Conservation (phyloP, 441 rosid species). For the Geranium incanum region DNA sequence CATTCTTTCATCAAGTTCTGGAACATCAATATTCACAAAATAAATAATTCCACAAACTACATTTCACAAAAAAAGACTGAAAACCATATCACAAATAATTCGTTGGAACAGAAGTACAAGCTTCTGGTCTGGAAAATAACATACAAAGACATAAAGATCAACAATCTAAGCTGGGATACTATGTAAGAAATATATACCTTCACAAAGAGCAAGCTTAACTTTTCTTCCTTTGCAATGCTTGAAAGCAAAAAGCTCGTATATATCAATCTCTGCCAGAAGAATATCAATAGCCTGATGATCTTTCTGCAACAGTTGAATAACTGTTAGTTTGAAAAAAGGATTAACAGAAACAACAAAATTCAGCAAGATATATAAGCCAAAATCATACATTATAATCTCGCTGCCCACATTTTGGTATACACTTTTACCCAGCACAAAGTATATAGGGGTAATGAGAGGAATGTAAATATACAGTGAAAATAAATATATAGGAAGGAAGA, state of each 20-base stretch:
- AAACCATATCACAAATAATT: slow-evolving; percentile 1
- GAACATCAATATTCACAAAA: slow-evolving; percentile 19
- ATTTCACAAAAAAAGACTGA: slow-evolving; percentile 11
- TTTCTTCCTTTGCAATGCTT: slow-evolving; percentile 97
- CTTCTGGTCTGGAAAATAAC: not conserved
- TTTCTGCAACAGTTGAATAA: slow-evolving; percentile 44
- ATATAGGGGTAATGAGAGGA: not conserved
- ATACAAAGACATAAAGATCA: slow-evolving; percentile 13
- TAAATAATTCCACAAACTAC: slow-evolving; percentile 12
- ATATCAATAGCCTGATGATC: slow-evolving; percentile 99
- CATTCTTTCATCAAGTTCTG: slow-evolving; percentile 99
- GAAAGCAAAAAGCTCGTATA: slow-evolving; percentile 97
- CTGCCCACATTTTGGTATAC: slow-evolving; percentile 2
- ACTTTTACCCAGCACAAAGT: not conserved
- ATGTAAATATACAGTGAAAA: not conserved
- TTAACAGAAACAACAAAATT: slow-evolving; percentile 1
- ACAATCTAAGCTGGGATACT: not conserved
- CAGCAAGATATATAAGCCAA: not conserved
- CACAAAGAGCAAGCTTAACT: slow-evolving; percentile 92
- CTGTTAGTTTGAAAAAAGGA: slow-evolving; percentile 18
- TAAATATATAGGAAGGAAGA: not conserved
- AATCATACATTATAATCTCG: not conserved
- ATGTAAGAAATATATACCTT: slow-evolving; percentile 42
- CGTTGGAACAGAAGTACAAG: not conserved
- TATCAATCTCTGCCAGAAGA: slow-evolving; percentile 94